Base-by-base conservation (phyloP, 2,329 filamentous ascomycete genomes). In the Arthrobotrys entomopaga region DNA sequence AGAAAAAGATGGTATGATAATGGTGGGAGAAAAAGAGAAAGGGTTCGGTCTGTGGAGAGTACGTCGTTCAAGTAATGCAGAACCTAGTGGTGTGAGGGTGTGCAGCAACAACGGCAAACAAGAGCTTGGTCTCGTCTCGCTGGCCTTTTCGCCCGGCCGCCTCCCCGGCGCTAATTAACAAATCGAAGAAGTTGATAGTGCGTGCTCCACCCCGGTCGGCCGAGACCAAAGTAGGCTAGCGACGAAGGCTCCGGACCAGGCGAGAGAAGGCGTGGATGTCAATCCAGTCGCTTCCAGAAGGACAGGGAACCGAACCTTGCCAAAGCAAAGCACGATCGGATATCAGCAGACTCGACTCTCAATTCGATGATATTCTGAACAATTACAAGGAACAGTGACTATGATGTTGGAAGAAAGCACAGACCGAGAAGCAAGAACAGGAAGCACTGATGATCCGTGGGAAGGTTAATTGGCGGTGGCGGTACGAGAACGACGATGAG, bases 11-110 rank as follows among this genome's bases (percentile, higher is more conserved):
- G 40, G 61, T 49, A n/a, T n/a, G 69, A 66, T 48, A 64, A 0
- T 75, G 88, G 83, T 19, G 54, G 49, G 2, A 53, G 50, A 56
- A 22, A 43, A 22, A 43, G 50, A 52, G 63, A 48, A 58, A 8
- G 43, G 48, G 16, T 6, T 22, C 16, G 52, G 34, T 52, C 15
- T 52, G 20, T 42, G 20, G 26, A 29, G 24, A 20, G 29, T n/a
- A n/a, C n/a, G n/a, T n/a, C n/a, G 58, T 38, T n/a, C 34, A 53
- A 38, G 59, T 43, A 19, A 34, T 15, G n/a, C n/a, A 24, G 20
- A 3, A 20, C 24, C 22, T 34, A 20, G 57, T 67, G 58, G 57
- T 63, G 69, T 59, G 46, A 50, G 46, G 26, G 38, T 52, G 26
- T 53, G 43, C 7, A 15, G 16, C 53, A 43, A 13, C 42, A 46